Evolutionary conservation across 2,329 filamentous ascomycete genomes (phyloP).

Genomic region (Trematosphaeria pertusa): DNA sequence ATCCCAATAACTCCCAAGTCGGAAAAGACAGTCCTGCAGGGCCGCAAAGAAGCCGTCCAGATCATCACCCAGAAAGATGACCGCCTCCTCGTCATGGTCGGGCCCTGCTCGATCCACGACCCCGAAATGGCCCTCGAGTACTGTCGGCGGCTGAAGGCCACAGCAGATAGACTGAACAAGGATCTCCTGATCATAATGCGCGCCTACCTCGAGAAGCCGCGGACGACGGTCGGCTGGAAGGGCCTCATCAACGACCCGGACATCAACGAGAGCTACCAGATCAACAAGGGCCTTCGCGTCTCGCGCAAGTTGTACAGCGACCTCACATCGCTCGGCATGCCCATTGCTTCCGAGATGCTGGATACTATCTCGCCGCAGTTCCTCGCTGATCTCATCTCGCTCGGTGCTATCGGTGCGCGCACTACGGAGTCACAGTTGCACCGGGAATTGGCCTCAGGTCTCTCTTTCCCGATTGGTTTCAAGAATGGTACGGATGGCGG

Average conservation of each 20-base stretch:
- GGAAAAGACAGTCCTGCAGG: constrained; percentile 73
- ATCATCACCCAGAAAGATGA: constrained; percentile 83
- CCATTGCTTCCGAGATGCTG: constrained; percentile 97
- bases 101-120: constrained; percentile 97
- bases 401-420: constrained; percentile 93
- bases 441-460: constrained; percentile 90
- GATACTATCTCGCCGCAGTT: constrained; percentile 99
- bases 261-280: constrained; percentile 96
- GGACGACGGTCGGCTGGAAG: constrained; percentile 99
- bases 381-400: constrained; percentile 92
- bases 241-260: constrained; percentile 99
- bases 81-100: constrained; percentile 91
- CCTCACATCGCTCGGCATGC: constrained; percentile 85
- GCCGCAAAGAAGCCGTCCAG: constrained; percentile 71
- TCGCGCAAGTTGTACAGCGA: constrained; percentile 94
- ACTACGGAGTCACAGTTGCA: constrained; percentile 98
- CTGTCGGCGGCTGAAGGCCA: constrained; percentile 75
- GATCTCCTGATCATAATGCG: constrained; percentile 97
- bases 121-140: constrained; percentile 88
- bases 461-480: constrained; percentile 98
- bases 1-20: constrained; percentile 71
- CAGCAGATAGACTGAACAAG: constrained; percentile 79
- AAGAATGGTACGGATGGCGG: constrained; percentile 99
- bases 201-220: constrained; percentile 97
- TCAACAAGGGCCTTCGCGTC: constrained; percentile 96